Conservation (phyloP, 768 basidiomycete species). For the Macrocybe gigantea region DNA sequence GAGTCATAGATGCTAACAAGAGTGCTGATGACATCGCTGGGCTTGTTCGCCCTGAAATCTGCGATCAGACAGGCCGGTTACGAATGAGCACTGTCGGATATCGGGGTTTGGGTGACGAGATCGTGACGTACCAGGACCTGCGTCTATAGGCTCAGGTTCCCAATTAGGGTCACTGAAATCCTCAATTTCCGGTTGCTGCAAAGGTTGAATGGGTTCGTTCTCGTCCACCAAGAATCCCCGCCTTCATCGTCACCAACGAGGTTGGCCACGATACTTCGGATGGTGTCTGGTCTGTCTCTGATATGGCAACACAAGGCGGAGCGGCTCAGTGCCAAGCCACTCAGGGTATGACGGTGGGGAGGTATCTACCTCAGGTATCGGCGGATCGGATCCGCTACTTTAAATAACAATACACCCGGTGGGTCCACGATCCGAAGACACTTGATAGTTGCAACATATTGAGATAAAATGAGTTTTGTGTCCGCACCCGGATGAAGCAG, state of each 20-base stretch:
- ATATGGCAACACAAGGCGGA: background rate
- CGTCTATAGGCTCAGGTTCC: slow-evolving; percentile 95
- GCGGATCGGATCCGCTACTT: slow-evolving; percentile 90
- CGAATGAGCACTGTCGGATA: background rate
- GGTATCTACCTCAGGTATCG: slow-evolving; percentile 70
- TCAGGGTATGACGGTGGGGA: background rate
- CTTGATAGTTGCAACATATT: slow-evolving; percentile 91
- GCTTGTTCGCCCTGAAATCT: slow-evolving; percentile 91
- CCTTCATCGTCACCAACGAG: slow-evolving; percentile 83
- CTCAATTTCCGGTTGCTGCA: slow-evolving; percentile 73
- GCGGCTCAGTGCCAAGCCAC: background rate
- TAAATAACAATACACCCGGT: slow-evolving; percentile 86
- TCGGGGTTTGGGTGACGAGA: background rate
- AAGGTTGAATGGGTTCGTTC: slow-evolving; percentile 70
- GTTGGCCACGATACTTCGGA: slow-evolving; percentile 87
- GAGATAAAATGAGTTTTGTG: slow-evolving; percentile 81
- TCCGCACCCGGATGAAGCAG: slow-evolving; percentile 95
- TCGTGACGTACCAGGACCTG: slow-evolving; percentile 70
- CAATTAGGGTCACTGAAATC: slow-evolving; percentile 90
- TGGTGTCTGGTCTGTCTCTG: slow-evolving; percentile 88
- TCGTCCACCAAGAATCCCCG: slow-evolving; percentile 81
- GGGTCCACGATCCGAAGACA: slow-evolving; percentile 89
- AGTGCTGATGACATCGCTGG: slow-evolving; percentile 92
- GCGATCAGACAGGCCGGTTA: background rate
- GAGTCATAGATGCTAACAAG: slow-evolving; percentile 98